Base-by-base conservation (phyloP, 306 rosid genomes). In the Cucumis cinereus region DNA sequence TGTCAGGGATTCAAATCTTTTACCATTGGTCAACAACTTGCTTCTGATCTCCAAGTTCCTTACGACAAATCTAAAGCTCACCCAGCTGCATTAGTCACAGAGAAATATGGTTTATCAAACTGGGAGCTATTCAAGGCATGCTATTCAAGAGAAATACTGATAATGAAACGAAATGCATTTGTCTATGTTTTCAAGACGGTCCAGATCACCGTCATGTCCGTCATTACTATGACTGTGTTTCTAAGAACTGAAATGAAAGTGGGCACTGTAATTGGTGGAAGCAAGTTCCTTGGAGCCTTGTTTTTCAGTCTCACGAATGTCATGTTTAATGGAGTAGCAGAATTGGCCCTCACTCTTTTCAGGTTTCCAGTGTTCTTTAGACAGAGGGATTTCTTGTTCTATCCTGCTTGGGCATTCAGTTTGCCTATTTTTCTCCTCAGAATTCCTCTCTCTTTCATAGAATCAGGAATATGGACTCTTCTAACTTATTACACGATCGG, bases 291-390 rank as follows among this genome's bases (percentile, higher is more conserved):
- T 8, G 98, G 98, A 38, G 98, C 91, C n/a, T 10, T 93, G 23
- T 93, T 90, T 79, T 90, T 89, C 43, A 79, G 87, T 73, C 79
- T 90, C 7, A 12, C 78, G 22, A 90, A 89, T 84, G 76, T 90
- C 52, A 86, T 93, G 93, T 93, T 93, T 75, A 93, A 90, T 85
- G 98, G 98, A 15, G 52, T 85, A 81, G 81, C 96, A 45, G 98
- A 93, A 77, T 74, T 84, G 26, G 78, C 80, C 47, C 86, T 89
- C 89, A 89, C 90, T 16, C 30, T 90, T 67, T 68, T 81, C 19
- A 85, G 90, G 78, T 89, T 93, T 76, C 90, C 88, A 45, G 93
- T 93, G 7, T 93, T 89, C 62, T 88, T 40, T 76, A 90, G 85
- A 77, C 98, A 93, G 56, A 89, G 98, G 68, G 95, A 90, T 79